Evolutionary conservation across 768 basidiomycete genomes (phyloP).

Genomic region (Tulasnella sp.): DNA sequence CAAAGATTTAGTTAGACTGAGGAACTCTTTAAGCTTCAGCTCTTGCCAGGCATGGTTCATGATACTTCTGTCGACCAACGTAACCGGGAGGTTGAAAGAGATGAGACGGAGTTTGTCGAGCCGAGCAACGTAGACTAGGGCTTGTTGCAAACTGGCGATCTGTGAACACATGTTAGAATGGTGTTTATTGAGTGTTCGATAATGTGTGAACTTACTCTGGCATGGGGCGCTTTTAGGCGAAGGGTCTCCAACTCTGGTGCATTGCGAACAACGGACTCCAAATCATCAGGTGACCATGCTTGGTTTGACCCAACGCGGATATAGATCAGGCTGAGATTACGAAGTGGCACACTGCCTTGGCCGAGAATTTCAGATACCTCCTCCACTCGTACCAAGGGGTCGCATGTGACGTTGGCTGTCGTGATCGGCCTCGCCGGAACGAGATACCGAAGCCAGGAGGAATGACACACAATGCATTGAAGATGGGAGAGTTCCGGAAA

Average conservation of each 20-base stretch:
- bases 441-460: not conserved
- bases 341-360: not conserved
- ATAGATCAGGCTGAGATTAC: not conserved
- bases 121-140: not conserved
- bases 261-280: not conserved
- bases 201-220: not conserved
- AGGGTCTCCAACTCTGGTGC: not conserved
- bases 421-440: not conserved
- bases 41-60: not conserved
- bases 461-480: not conserved
- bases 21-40: not conserved
- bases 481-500: not conserved
- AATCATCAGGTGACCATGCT: not conserved
- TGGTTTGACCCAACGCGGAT: not conserved
- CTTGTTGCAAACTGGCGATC: not conserved
- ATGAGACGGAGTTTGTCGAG: not conserved
- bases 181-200: not conserved
- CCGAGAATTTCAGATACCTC: not conserved
- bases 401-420: not conserved
- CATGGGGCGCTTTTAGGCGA: not conserved
- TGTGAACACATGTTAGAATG: not conserved
- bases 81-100: not conserved
- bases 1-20: not conserved
- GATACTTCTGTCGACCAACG: not conserved
- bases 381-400: not conserved